Percentiles rank a stretch among this genome's conserved stretches.
Evolutionary conservation across 192 early-diverging fungal species (phyloP).

Genomic region (Spizellomyces punctatus): DNA sequence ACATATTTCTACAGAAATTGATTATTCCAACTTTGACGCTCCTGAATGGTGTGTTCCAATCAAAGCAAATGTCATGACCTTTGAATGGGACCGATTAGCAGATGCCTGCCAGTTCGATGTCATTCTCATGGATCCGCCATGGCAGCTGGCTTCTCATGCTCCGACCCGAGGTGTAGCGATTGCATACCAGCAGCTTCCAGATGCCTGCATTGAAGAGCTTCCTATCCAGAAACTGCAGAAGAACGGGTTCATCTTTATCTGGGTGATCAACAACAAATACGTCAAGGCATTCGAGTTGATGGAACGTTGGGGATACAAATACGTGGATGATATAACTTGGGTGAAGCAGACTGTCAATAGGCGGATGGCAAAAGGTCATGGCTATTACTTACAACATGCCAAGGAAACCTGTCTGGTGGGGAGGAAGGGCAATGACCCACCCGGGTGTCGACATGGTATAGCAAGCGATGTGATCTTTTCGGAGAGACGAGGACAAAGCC

Average conservation of each 20-base stretch:
- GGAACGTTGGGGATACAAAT: conserved; percentile 93
- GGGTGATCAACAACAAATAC: conserved; percentile 99
- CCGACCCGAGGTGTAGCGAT: conserved; percentile 94
- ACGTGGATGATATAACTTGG: conserved; percentile 96
- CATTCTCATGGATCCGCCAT: conserved; percentile 94
- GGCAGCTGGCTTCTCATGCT: conserved; percentile 93
- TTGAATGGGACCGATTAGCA: conserved; percentile 90
- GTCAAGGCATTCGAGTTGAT: conserved; percentile 91
- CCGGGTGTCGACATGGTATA: conserved; percentile 42
- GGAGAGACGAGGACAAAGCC: conserved; percentile 91
- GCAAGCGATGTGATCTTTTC: conserved; percentile 90
- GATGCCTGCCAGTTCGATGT: conserved; percentile 88
- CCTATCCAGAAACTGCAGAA: conserved; percentile 84
- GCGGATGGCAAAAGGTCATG: conserved; percentile 96
- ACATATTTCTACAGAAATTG: conserved; percentile 30
- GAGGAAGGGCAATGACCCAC: conserved; percentile 67
- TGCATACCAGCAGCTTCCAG: conserved; percentile 93
- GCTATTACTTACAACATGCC: conserved; percentile 96
- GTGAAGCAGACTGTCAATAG: conserved; percentile 96
- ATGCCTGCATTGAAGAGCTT: conserved; percentile 88
- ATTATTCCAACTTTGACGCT: conserved; percentile 82
- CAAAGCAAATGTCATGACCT: conserved; percentile 93
- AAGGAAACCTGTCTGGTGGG: conserved; percentile 97
- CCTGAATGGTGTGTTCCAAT: conserved; percentile 94
- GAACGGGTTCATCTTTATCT: conserved; percentile 94